Percentiles rank a stretch among this genome's conserved stretches.
Conservation (phyloP, 2,329 filamentous ascomycete genomes). For the Metarhizium rileyi region DNA sequence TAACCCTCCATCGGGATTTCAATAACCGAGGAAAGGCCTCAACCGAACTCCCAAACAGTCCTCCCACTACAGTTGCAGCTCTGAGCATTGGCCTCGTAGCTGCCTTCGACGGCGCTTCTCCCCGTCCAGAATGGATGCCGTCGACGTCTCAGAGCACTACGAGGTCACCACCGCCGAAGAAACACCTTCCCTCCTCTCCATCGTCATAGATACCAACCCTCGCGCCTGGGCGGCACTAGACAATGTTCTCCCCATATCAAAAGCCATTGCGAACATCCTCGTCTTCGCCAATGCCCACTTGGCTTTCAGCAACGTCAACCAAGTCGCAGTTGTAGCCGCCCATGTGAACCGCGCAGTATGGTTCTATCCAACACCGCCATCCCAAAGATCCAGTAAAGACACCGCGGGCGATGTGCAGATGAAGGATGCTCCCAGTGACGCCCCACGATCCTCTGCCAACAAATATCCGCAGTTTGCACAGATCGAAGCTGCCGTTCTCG, state of each 20-base stretch:
- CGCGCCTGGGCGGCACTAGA: slow-evolving; percentile 81
- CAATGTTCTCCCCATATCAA: slow-evolving; percentile 65
- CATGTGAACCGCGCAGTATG: slow-evolving; percentile 80
- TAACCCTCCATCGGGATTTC: neutral
- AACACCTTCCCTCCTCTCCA: slow-evolving; percentile 73
- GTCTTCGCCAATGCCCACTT: slow-evolving; percentile 97
- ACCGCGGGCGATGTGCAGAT: slow-evolving; percentile 48
- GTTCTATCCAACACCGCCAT: slow-evolving; percentile 66
- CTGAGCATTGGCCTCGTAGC: slow-evolving; percentile 22
- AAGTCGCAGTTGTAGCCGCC: slow-evolving; percentile 83
- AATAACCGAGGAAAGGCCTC: neutral
- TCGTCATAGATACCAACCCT: slow-evolving; percentile 93
- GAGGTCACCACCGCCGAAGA: slow-evolving; percentile 44
- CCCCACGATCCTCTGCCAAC: slow-evolving; percentile 50
- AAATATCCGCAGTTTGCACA: slow-evolving; percentile 90
- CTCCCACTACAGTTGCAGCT: neutral
- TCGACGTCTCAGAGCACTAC: slow-evolving; percentile 52
- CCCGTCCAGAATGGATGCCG: slow-evolving; percentile 36
- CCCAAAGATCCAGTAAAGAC: slow-evolving; percentile 18
- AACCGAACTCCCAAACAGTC: neutral
- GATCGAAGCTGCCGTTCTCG: slow-evolving; percentile 71
- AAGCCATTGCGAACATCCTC: slow-evolving; percentile 77
- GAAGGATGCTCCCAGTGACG: slow-evolving; percentile 33
- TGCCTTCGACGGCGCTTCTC: slow-evolving; percentile 13
- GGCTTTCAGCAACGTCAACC: slow-evolving; percentile 86